Percentiles rank a stretch among this genome's conserved stretches.
These are phyloP conservation scores for Taphrina sp. DNA, from an alignment of 1,139 yeast genomes.

Conservation along the genomic window DNA sequence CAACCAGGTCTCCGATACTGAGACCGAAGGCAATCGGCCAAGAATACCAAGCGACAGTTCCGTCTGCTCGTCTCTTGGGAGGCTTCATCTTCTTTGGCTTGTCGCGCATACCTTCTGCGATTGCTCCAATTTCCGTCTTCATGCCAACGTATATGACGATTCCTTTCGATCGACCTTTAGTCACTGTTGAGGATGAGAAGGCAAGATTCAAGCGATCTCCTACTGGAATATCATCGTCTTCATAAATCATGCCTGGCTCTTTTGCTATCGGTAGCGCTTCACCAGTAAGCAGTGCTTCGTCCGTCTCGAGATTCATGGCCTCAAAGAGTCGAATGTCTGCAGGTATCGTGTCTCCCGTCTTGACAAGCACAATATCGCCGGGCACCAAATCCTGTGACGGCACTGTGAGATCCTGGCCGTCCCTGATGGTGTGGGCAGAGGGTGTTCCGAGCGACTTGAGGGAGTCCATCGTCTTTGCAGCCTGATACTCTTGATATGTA, in stretches of 20 bases:
- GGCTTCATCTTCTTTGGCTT: slow-evolving; percentile 17
- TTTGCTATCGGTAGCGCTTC: slow-evolving; percentile 76
- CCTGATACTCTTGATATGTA: slow-evolving; percentile 66
- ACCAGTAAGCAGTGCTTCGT: slow-evolving; percentile 77
- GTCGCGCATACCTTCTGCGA: slow-evolving; percentile 55
- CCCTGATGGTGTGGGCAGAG: slow-evolving; percentile 65
- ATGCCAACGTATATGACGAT: slow-evolving; percentile 65
- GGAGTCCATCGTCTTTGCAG: slow-evolving; percentile 80
- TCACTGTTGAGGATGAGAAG: slow-evolving; percentile 65
- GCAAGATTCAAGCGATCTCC: slow-evolving; percentile 78
- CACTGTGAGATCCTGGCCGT: slow-evolving; percentile 59
- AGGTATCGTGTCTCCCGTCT: slow-evolving; percentile 76
- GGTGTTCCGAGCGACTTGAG: slow-evolving; percentile 68
- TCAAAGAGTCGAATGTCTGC: slow-evolving; percentile 68
- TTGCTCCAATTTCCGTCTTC: slow-evolving; percentile 71
- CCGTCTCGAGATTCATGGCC: slow-evolving; percentile 69
- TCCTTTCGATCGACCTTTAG: slow-evolving; percentile 76
- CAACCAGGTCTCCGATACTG: slow-evolving; percentile 32
- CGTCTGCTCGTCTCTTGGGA: slow-evolving; percentile 27
- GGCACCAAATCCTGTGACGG: slow-evolving; percentile 73
- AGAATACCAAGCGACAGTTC: slow-evolving; percentile 28
- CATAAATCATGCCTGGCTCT: slow-evolving; percentile 50
- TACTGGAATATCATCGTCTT: slow-evolving; percentile 55
- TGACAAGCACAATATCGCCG: slow-evolving; percentile 66
- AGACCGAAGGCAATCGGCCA: slow-evolving; percentile 33